Conservation (phyloP, 75 land plant species). For the Cupressus sempervirens region DNA sequence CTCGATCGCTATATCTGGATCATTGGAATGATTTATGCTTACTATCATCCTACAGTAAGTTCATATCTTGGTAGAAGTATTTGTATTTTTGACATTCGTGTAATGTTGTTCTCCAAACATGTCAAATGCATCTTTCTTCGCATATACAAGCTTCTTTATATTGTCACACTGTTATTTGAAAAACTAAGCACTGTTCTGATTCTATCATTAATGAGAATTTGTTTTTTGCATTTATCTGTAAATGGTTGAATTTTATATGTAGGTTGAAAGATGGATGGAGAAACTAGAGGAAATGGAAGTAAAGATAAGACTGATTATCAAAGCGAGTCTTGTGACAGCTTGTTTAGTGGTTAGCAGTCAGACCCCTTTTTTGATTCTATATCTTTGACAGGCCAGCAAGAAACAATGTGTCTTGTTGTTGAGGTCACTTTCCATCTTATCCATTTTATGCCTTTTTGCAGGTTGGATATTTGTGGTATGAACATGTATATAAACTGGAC, state of each 20-base stretch:
- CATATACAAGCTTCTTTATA: not conserved
- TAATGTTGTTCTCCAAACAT: not conserved
- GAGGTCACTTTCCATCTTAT: not conserved
- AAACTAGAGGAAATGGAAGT: slow-evolving; percentile 84
- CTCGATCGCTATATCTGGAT: slow-evolving; percentile 99
- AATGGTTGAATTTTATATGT: slow-evolving; percentile 6
- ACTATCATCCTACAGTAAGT: slow-evolving; percentile 91
- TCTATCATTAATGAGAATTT: not conserved
- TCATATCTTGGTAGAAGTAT: slow-evolving; percentile 1
- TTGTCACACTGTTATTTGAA: not conserved
- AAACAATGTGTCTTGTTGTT: not conserved
- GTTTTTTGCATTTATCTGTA: not conserved
- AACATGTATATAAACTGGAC: slow-evolving; percentile 88
- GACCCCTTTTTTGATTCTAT: slow-evolving; percentile 1
- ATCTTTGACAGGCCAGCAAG: not conserved
- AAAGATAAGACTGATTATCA: slow-evolving; percentile 40
- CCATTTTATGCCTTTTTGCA: slow-evolving; percentile 21
- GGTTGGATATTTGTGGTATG: slow-evolving; percentile 96
- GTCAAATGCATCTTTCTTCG: not conserved
- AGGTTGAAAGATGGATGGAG: slow-evolving; percentile 99
- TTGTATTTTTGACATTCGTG: not conserved
- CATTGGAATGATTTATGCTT: slow-evolving; percentile 98
- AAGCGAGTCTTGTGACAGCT: slow-evolving; percentile 45
- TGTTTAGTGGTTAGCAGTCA: slow-evolving; percentile 50
- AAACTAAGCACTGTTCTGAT: not conserved